phyloP scores from a whole-genome alignment of 768 basidiomycete genomes.

The Coprinopsis marcescibilis region DNA sequence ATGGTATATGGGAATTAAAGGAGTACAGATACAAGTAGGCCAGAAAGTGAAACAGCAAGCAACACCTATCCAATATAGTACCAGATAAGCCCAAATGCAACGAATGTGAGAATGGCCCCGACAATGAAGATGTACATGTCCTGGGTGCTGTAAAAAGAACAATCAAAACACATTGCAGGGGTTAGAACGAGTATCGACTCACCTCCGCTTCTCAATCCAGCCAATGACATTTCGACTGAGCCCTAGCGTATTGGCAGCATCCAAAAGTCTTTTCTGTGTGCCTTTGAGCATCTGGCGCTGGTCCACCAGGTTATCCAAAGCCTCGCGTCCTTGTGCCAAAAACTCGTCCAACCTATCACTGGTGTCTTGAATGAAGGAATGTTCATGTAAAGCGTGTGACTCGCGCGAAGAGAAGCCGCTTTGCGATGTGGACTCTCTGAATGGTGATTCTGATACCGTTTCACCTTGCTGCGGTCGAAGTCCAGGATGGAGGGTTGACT shows the following conservation, averaged over 20 bases:
- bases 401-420: slow-evolving; percentile 57
- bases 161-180: slow-evolving; percentile 3
- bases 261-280: slow-evolving; percentile 80
- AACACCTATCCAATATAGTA: slow-evolving; percentile 70
- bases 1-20: slow-evolving; percentile 1
- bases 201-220: slow-evolving; percentile 97
- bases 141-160: slow-evolving; percentile 58
- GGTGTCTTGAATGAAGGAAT: slow-evolving; percentile 82
- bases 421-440: slow-evolving; percentile 54
- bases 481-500: slow-evolving; percentile 50
- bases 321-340: slow-evolving; percentile 86
- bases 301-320: slow-evolving; percentile 86
- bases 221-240: slow-evolving; percentile 91
- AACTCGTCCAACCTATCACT: slow-evolving; percentile 84
- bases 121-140: slow-evolving; percentile 92
- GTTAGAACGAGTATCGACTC: slow-evolving; percentile 20
- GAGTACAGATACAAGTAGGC: slow-evolving; percentile 20
- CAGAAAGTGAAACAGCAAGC: slow-evolving; percentile 27
- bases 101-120: slow-evolving; percentile 82
- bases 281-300: slow-evolving; percentile 93
- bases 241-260: slow-evolving; percentile 92
- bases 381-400: slow-evolving; percentile 78
- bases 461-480: slow-evolving; percentile 46
- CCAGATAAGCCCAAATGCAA: slow-evolving; percentile 94
- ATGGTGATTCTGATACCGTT: slow-evolving; percentile 76